Base-by-base conservation (phyloP, 2,329 filamentous ascomycete genomes). In the Mycosphaerelloides madeirae region DNA sequence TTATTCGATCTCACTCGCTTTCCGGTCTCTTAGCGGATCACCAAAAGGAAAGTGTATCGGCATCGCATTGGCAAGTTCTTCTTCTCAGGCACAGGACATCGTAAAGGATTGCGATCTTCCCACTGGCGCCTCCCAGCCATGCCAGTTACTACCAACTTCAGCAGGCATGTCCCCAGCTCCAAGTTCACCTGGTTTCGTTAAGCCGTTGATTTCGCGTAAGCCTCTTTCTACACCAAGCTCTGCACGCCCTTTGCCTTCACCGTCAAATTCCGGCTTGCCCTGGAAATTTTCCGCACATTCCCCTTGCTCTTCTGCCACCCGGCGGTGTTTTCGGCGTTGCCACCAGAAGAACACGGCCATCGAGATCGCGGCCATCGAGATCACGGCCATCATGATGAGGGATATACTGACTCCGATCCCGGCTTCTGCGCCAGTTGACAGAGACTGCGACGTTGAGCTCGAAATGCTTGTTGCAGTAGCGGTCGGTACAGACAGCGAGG, bases 51-150 rank as follows among this genome's bases (percentile, higher is more conserved):
- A n/a, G n/a, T n/a, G n/a, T n/a, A n/a, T n/a, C n/a, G n/a, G n/a
- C n/a, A n/a, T n/a, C n/a, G n/a, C n/a, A n/a, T n/a, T n/a, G n/a
- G n/a, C n/a, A n/a, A n/a, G n/a, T n/a, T n/a, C n/a, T n/a, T n/a
- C n/a, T n/a, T n/a, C n/a, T n/a, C n/a, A n/a, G n/a, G n/a, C n/a
- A n/a, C n/a, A n/a, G n/a, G n/a, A n/a, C n/a, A n/a, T n/a, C n/a
- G n/a, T n/a, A n/a, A n/a, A n/a, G n/a, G n/a, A n/a, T n/a, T n/a
- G n/a, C n/a, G n/a, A n/a, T n/a, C n/a, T n/a, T n/a, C n/a, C n/a
- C n/a, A n/a, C n/a, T n/a, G 34, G 34, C 18, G 18, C 34, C 34
- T 36, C 34, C 34, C 34, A 36, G 5, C 34, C 34, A 14, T 18
- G 13, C 34, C 34, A 36, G 13, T 12, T 36, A 7, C 34, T 18